These are phyloP conservation scores for Pseudisothecium myosuroides DNA, from an alignment of 225 moss, liverwort and hornwort genomes.

Conservation along the genomic window DNA sequence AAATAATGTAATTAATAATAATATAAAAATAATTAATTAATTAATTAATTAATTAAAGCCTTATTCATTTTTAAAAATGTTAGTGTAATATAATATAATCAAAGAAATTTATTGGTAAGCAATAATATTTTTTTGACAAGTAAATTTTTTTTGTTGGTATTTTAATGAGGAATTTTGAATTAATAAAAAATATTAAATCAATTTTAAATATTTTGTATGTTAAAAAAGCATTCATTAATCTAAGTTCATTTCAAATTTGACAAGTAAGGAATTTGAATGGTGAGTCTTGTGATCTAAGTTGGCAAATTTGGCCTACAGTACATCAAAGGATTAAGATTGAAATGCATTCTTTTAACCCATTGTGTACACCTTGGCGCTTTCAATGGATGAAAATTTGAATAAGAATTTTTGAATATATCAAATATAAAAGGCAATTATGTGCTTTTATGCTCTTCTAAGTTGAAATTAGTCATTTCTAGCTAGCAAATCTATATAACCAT, in stretches of 20 bases:
- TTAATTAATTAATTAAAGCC: too few species aligned
- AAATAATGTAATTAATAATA: accelerated
- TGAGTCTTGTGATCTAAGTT: neutral
- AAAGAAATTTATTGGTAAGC: neutral
- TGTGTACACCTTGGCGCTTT: neutral
- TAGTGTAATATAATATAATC: neutral
- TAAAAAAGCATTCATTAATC: neutral
- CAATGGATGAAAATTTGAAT: neutral
- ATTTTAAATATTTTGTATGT: neutral
- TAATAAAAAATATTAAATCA: neutral
- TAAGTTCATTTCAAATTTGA: neutral
- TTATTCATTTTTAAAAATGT: neutral
- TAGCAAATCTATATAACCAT: neutral
- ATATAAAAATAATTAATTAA: too few species aligned
- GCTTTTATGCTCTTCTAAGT: neutral
- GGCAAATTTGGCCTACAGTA: too few species aligned
- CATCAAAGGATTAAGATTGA: neutral
- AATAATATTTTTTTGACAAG: neutral
- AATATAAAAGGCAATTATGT: neutral
- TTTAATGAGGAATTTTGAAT: too few species aligned
- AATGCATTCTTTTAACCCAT: neutral
- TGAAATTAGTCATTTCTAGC: neutral
- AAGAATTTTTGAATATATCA: neutral
- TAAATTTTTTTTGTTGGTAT: neutral
- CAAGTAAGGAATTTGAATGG: neutral